These are phyloP conservation scores for Colletotrichum tofieldiae DNA, from an alignment of 2,329 filamentous ascomycete species.

Conservation along the genomic window DNA sequence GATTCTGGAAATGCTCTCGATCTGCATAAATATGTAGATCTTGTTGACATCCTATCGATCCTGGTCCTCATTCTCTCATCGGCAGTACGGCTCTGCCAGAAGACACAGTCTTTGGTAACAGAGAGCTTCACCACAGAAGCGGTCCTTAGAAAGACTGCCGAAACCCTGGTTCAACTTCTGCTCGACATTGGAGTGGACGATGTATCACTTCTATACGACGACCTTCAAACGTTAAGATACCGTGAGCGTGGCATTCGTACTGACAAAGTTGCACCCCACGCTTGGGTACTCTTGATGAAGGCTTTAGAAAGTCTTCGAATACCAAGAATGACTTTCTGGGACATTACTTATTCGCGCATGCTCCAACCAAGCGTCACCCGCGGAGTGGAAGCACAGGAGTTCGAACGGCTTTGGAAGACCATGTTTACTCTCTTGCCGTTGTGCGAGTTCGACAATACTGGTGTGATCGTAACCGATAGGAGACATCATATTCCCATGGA, in stretches of 20 bases:
- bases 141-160: conserved; percentile 61
- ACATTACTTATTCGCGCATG: conserved; percentile 65
- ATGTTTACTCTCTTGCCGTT: conserved; percentile 75
- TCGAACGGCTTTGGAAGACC: conserved; percentile 72
- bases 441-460: conserved; percentile 70
- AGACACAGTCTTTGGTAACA: conserved; percentile 49
- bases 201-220: conserved; percentile 63
- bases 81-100: conserved; percentile 58
- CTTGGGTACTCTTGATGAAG: conserved; percentile 74
- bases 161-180: conserved; percentile 57
- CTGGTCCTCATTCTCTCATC: conserved; percentile 57
- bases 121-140: conserved; percentile 65
- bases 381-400: conserved; percentile 59
- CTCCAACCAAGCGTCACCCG: conserved; percentile 53
- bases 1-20: conserved; percentile 45
- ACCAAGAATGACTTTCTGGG: conserved; percentile 73
- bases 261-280: conserved; percentile 62
- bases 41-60: conserved; percentile 56
- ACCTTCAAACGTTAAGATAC: conserved; percentile 60
- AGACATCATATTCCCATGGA: conserved; percentile 61
- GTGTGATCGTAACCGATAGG: conserved; percentile 61
- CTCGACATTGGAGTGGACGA: conserved; percentile 59
- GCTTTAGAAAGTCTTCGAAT: conserved; percentile 66
- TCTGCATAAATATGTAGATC: conserved; percentile 47
- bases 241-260: conserved; percentile 68